A percentile compares a stretch with the other conserved stretches of the same genome.
These are phyloP conservation scores for Tuctoria greenei DNA, from an alignment of 176 grass and related monocot species.

Conservation along the genomic window DNA sequence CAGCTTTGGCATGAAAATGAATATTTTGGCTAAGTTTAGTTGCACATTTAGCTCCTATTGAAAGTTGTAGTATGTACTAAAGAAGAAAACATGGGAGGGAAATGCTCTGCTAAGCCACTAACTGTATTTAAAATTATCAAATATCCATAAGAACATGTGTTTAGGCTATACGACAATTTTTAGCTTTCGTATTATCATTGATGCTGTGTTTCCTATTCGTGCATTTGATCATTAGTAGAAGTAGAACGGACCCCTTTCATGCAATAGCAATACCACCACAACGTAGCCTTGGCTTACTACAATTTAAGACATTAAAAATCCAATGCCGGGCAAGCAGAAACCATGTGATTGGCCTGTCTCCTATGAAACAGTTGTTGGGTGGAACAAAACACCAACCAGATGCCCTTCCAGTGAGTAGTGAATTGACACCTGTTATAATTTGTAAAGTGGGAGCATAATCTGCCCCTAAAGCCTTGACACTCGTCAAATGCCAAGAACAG, in stretches of 20 bases:
- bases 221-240: conserved; percentile 12
- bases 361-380: conserved; percentile 40
- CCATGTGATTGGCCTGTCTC: conserved; percentile 63
- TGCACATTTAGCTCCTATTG: background rate
- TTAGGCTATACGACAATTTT: background rate
- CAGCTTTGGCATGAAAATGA: background rate
- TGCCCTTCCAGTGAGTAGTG: conserved; percentile 42
- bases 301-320: conserved; percentile 66
- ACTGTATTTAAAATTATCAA: conserved; percentile 5
- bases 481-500: conserved; percentile 55
- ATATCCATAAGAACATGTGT: conserved; percentile 25
- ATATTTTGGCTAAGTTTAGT: background rate
- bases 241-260: conserved; percentile 34
- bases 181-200: background rate
- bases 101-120: background rate
- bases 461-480: conserved; percentile 50
- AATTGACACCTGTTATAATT: conserved; percentile 56
- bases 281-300: conserved; percentile 53
- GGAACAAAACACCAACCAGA: conserved; percentile 48
- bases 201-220: background rate
- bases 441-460: conserved; percentile 43
- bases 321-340: conserved; percentile 61
- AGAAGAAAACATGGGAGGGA: conserved; percentile 19
- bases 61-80: background rate
- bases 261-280: conserved; percentile 45